Base-by-base conservation (phyloP, 495 filamentous ascomycete genomes). In the Penicillium antarcticum region DNA sequence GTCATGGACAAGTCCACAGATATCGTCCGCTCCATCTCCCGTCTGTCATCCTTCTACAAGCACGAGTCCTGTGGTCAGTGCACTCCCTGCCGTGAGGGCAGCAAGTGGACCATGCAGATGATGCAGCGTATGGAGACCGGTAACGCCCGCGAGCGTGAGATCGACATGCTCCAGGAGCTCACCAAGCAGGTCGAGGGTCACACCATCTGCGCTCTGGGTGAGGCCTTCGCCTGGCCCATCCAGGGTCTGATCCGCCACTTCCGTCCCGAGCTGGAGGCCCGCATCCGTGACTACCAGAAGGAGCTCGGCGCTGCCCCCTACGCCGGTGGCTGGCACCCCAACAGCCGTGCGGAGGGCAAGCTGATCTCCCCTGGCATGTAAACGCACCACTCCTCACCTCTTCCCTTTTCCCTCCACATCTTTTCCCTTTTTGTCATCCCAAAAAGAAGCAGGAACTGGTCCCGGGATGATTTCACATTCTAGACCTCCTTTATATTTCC, bases 161-260 rank as follows among this genome's bases (percentile, higher is more conserved):
- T 98, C 68, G 94, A 98, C 71, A 98, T 98, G 94, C 81, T 98
- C 53, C 94, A 97, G 77, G 94, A 98, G 78, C 74, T 98, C 52
- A 98, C 94, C 46, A 97, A 97, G 80, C 95, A 97, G 75, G 94
- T 98, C 43, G 94, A 98, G 77, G 94, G 94, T 13, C 94, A 97
- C 76, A 96, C 94, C 12, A 98, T 98, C 55, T 98, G 94, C 73
- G 94, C 94, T 68, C 77, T 98, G 52, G 94, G 94, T 51, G 94
- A 98, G 76, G 94, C 94, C 37, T 98, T 98, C 60, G 91, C 94
- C 53, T 98, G 94, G 94, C 94, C 94, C 59, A 83, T 97, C 60
- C 94, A 98, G 76, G 94, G 94, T 67, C 80, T 98, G 55, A 97
- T 98, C 72, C 85, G 94, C 56, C 94, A 98, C 73, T 98, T 98